These are phyloP conservation scores for Diplotaxis tenuifolia DNA, from an alignment of 345 rosid genomes.

Conservation along the genomic window DNA sequence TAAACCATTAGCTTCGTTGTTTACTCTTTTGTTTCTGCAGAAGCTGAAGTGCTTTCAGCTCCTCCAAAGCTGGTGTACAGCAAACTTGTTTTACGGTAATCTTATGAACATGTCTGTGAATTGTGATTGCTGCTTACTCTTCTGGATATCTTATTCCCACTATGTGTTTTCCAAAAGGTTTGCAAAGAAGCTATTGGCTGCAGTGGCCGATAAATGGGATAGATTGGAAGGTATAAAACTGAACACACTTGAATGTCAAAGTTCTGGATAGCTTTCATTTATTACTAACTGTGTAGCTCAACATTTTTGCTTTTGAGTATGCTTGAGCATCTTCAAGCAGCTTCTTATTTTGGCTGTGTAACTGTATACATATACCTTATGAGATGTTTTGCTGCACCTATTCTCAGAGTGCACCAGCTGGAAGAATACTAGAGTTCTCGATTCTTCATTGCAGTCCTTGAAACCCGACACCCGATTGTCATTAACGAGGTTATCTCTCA, in stretches of 20 bases:
- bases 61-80: constrained; percentile 97
- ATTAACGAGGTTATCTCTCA: constrained; percentile 71
- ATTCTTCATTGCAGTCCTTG: constrained; percentile 81
- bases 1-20: neutral
- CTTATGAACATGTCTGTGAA: neutral
- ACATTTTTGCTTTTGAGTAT: neutral
- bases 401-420: constrained; percentile 73
- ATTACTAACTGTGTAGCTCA: too few relatives aligned
- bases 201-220: constrained; percentile 82
- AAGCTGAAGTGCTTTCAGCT: constrained; percentile 95
- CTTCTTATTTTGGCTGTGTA: constrained; percentile 9
- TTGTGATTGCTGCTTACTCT: neutral
- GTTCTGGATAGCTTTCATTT: neutral
- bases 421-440: constrained; percentile 80
- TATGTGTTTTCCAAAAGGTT: constrained; percentile 48
- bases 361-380: neutral
- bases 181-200: constrained; percentile 88
- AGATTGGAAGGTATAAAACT: constrained; percentile 78
- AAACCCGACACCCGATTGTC: constrained; percentile 85
- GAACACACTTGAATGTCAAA: constrained; percentile 5
- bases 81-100: constrained; percentile 83
- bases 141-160: constrained; percentile 1
- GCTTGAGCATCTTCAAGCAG: constrained; percentile 7
- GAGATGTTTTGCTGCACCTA: neutral
- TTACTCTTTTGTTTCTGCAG: constrained; percentile 38